phyloP scores from a whole-genome alignment of 306 rosid species.

The Dicorynia guianensis region DNA sequence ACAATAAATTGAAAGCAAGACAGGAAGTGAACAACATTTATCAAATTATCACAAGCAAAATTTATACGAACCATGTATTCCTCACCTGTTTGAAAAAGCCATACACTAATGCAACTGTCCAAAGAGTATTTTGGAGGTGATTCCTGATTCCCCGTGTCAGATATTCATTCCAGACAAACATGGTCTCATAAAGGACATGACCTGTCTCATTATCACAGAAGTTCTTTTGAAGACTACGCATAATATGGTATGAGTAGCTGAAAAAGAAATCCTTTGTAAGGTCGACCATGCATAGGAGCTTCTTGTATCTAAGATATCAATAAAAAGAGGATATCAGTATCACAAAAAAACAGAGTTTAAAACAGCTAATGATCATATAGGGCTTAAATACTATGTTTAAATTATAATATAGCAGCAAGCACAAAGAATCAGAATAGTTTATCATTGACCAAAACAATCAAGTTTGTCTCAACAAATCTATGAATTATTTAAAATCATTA shows the following conservation, averaged over 20 bases:
- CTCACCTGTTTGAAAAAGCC: slow-evolving; percentile 98
- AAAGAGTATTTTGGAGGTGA: slow-evolving; percentile 73
- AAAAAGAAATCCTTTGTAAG: slow-evolving; percentile 98
- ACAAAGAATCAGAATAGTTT: too few relatives aligned
- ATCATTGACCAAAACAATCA: neutral
- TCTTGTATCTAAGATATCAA: slow-evolving; percentile 86
- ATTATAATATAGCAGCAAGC: slow-evolving; percentile 2
- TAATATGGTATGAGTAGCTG: slow-evolving; percentile 95
- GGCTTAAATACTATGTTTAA: slow-evolving; percentile 21
- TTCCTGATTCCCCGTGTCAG: slow-evolving; percentile 86
- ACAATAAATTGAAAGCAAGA: neutral
- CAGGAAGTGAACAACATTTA: neutral
- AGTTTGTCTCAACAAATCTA: slow-evolving; percentile 13
- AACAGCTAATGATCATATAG: slow-evolving; percentile 19
- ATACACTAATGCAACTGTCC: slow-evolving; percentile 97
- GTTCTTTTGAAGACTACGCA: slow-evolving; percentile 92
- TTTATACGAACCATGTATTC: slow-evolving; percentile 11
- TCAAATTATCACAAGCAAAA: slow-evolving; percentile 5
- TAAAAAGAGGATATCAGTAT: slow-evolving; percentile 13
- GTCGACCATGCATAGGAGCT: slow-evolving; percentile 93
- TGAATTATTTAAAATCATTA: neutral
- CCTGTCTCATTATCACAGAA: slow-evolving; percentile 67
- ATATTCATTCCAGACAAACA: slow-evolving; percentile 99
- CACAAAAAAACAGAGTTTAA: slow-evolving; percentile 4
- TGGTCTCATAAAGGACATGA: slow-evolving; percentile 73